Evolutionary conservation across 306 rosid genomes (phyloP).

Genomic region (Ormosia emarginata): DNA sequence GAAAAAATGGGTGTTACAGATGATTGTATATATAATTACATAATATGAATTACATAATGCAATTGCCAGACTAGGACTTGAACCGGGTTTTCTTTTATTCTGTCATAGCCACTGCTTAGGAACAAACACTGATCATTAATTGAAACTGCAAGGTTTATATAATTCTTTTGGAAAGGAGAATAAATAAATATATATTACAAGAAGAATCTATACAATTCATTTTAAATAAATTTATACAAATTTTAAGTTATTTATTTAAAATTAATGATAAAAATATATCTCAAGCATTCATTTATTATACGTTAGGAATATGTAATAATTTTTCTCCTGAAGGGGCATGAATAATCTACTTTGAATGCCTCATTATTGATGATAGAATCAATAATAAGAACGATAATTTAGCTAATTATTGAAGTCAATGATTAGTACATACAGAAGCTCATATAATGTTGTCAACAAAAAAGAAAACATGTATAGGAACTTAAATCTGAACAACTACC

Average conservation of each 20-base stretch:
- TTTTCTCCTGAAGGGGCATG: not conserved
- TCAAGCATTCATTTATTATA: no score
- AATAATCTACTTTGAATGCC: not conserved
- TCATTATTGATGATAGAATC: constrained; percentile 1
- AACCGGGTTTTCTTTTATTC: not conserved
- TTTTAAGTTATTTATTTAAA: no score
- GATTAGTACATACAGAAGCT: constrained; percentile 5
- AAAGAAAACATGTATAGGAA: not conserved
- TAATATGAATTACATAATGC: not conserved
- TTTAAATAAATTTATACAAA: no score
- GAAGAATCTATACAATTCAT: no score
- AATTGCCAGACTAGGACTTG: constrained; percentile 13
- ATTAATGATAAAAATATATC: no score
- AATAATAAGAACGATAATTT: not conserved
- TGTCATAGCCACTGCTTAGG: not conserved
- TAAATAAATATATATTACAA: no score
- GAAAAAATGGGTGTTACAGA: not conserved
- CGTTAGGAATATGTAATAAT: no score
- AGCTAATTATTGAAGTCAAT: constrained; percentile 29
- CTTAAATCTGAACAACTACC: constrained; percentile 12
- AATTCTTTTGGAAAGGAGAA: not conserved
- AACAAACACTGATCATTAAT: not conserved
- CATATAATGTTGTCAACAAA: constrained; percentile 19
- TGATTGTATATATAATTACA: not conserved
- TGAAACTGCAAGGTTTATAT: not conserved